Evolutionary conservation across 441 rosid species (phyloP).

Genomic region (Croton laevigatus): DNA sequence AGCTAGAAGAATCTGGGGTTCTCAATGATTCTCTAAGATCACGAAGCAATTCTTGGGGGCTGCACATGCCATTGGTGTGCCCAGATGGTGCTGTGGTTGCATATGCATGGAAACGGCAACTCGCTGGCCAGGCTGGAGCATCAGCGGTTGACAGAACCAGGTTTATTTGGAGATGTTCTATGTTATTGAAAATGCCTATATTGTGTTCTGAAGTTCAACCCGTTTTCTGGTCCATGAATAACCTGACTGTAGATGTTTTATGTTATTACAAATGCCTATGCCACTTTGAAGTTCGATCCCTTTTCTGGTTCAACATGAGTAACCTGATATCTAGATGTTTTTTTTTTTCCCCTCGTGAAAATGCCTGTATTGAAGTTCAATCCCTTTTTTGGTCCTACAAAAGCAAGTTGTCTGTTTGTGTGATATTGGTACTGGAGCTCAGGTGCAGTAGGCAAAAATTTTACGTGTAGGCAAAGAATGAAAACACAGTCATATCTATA

Average conservation of each 20-base stretch:
- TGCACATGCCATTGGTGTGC: constrained; percentile 93
- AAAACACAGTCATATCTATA: background rate
- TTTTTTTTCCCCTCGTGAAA: too few relatives aligned
- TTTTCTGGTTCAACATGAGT: background rate
- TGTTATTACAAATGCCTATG: background rate
- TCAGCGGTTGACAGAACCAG: constrained; percentile 96
- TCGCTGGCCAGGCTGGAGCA: constrained; percentile 98
- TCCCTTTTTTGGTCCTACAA: background rate
- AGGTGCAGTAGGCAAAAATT: background rate
- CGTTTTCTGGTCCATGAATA: too few relatives aligned
- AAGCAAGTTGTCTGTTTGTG: background rate
- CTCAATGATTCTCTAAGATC: constrained; percentile 69
- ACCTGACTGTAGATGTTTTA: too few relatives aligned
- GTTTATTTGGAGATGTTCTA: constrained; percentile 33
- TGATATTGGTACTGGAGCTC: background rate
- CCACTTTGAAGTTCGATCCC: background rate
- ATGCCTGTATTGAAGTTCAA: background rate
- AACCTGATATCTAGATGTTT: too few relatives aligned
- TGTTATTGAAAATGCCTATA: constrained; percentile 3
- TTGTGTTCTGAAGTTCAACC: background rate
- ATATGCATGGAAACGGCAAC: constrained; percentile 96
- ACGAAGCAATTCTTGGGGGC: constrained; percentile 87
- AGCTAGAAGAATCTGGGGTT: constrained; percentile 86
- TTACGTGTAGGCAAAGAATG: background rate
- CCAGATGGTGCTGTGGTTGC: constrained; percentile 98